phyloP scores from a whole-genome alignment of 441 rosid genomes.

The Cnidoscolus chayamansa region DNA sequence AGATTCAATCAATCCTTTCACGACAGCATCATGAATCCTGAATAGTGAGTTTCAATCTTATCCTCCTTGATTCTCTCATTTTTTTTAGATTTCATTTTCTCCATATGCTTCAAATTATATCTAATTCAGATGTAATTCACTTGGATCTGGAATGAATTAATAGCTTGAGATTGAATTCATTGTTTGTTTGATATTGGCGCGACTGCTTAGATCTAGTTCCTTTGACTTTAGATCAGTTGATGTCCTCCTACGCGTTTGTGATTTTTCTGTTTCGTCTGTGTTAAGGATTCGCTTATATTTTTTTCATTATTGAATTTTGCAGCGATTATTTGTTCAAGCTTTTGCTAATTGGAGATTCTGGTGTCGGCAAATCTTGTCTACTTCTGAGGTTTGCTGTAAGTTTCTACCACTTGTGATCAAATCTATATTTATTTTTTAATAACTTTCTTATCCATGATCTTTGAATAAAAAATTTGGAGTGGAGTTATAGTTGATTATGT shows the following conservation, averaged over 20 bases:
- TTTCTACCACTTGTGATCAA: neutral
- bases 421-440: neutral
- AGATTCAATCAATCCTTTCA: slow-evolving; percentile 15
- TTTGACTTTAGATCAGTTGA: slow-evolving; percentile 33
- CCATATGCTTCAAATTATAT: neutral
- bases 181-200: slow-evolving; percentile 13
- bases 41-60: slow-evolving; percentile 61
- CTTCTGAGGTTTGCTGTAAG: slow-evolving; percentile 40
- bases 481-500: neutral
- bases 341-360: slow-evolving; percentile 39
- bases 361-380: slow-evolving; percentile 37
- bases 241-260: too few relatives aligned
- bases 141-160: slow-evolving; percentile 25
- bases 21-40: slow-evolving; percentile 73
- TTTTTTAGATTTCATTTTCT: neutral
- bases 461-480: neutral
- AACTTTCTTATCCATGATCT: too few relatives aligned
- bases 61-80: neutral
- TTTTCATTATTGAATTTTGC: slow-evolving; percentile 8
- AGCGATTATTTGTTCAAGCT: slow-evolving; percentile 43
- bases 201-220: slow-evolving; percentile 37
- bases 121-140: neutral
- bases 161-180: slow-evolving; percentile 5
- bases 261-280: neutral
- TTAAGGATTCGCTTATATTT: neutral